phyloP scores from a whole-genome alignment of 2,329 filamentous ascomycete genomes.

The Diaporthe longicolla region DNA sequence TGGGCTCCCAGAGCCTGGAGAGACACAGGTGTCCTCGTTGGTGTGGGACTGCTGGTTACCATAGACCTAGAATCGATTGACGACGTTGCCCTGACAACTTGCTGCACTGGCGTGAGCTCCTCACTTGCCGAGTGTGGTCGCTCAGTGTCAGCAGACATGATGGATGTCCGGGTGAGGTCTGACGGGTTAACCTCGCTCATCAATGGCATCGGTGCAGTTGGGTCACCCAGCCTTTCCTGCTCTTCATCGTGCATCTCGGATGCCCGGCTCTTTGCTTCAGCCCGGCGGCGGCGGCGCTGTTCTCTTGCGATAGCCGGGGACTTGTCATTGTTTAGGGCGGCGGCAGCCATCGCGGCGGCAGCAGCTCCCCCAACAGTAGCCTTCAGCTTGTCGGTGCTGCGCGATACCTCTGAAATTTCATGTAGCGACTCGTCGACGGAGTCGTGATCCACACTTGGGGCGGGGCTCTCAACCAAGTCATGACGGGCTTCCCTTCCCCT shows the following conservation, averaged over 20 bases:
- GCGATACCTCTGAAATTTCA: constrained; percentile 62
- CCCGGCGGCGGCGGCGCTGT: constrained; percentile 66
- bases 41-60: constrained; percentile 65
- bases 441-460: constrained; percentile 63
- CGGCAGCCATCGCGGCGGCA: constrained; percentile 54
- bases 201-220: constrained; percentile 84
- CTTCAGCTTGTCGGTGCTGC: constrained; percentile 60
- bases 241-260: constrained; percentile 64
- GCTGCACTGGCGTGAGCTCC: constrained; percentile 71
- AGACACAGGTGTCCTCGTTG: constrained; percentile 67
- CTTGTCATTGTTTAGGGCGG: constrained; percentile 53
- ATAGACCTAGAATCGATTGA: constrained; percentile 67
- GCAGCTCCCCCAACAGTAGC: constrained; percentile 62
- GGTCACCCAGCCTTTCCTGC: constrained; percentile 71
- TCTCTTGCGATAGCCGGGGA: constrained; percentile 66
- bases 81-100: constrained; percentile 72
- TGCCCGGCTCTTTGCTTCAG: constrained; percentile 64
- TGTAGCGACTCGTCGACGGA: constrained; percentile 58
- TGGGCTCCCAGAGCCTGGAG: constrained; percentile 76
- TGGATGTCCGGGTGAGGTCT: constrained; percentile 88
- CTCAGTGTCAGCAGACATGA: constrained; percentile 85
- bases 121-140: constrained; percentile 78
- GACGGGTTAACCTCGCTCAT: constrained; percentile 89
- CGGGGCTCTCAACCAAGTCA: constrained; percentile 65
- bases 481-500: constrained; percentile 70